Conservation (phyloP, 768 basidiomycete species). For the Agaricus bisporus region DNA sequence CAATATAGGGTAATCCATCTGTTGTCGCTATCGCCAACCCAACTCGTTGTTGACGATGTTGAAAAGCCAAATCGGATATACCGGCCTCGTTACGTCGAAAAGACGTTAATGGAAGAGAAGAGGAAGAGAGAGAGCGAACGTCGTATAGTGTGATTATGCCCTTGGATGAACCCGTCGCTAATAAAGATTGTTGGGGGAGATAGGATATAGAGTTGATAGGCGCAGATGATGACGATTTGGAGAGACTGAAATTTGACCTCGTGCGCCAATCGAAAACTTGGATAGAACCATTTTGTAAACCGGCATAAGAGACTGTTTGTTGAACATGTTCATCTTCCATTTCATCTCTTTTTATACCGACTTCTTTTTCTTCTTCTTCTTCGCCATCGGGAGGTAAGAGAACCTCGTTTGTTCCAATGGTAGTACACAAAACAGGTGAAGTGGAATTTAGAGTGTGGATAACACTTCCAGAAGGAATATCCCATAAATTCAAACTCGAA, state of each 20-base stretch:
- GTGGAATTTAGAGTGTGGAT: conserved; percentile 38
- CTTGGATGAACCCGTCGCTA: conserved; percentile 52
- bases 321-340: conserved; percentile 15
- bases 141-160: conserved; percentile 57
- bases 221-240: conserved; percentile 9
- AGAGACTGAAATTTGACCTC: conserved; percentile 20
- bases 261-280: conserved; percentile 49
- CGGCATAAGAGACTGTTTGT: conserved; percentile 46
- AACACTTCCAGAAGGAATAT: conserved; percentile 49
- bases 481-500: conserved; percentile 67
- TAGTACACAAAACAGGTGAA: conserved; percentile 39
- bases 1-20: conserved; percentile 58
- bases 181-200: conserved; percentile 29
- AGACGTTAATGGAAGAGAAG: conserved; percentile 29
- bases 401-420: conserved; percentile 31
- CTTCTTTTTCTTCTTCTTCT: conserved; percentile 24
- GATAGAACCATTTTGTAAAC: conserved; percentile 49
- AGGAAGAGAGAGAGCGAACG: conserved; percentile 34
- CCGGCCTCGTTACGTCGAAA: conserved; percentile 41
- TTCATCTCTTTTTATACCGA: conserved; percentile 30
- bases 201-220: conserved; percentile 41
- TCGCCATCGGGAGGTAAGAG: conserved; percentile 22
- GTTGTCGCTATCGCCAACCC: conserved; percentile 44
- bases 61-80: conserved; percentile 37
- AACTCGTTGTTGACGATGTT: conserved; percentile 24